These are phyloP conservation scores for Anisodus acutangulus DNA, from an alignment of 257 asterid species.

Conservation along the genomic window DNA sequence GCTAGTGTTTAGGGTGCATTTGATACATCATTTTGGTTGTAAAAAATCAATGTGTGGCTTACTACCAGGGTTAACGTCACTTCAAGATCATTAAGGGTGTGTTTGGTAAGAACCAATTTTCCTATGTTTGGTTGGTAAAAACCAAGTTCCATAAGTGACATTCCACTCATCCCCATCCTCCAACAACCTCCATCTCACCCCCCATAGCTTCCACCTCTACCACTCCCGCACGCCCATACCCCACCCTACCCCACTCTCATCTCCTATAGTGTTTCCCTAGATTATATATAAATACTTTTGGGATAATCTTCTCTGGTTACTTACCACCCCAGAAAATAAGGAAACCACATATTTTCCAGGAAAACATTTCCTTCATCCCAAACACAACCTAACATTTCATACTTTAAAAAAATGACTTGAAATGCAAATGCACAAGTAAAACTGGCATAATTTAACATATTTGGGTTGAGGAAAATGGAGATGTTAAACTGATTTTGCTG, in stretches of 20 bases:
- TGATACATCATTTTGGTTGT: conserved; percentile 17
- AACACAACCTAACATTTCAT: neutral
- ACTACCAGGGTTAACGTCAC: neutral
- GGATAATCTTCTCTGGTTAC: neutral
- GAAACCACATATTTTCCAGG: neutral
- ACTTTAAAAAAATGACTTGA: neutral
- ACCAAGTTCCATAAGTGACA: neutral
- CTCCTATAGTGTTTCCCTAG: conserved; percentile 2
- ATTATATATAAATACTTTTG: neutral
- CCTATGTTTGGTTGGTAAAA: neutral
- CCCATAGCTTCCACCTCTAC: neutral
- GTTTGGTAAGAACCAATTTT: conserved; percentile 13
- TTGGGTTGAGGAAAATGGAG: neutral
- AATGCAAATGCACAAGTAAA: conserved; percentile 16
- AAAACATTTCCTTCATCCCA: neutral
- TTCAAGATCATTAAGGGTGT: conserved; percentile 9
- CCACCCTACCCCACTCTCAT: neutral
- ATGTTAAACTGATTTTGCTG: neutral
- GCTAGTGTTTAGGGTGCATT: conserved; percentile 13
- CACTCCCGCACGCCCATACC: neutral
- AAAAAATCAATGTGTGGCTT: neutral
- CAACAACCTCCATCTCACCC: neutral
- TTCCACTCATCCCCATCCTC: neutral
- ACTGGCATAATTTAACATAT: neutral
- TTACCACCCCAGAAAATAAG: neutral